Conservation (phyloP, 148 eudicot species). For the Bassia scoparia region DNA sequence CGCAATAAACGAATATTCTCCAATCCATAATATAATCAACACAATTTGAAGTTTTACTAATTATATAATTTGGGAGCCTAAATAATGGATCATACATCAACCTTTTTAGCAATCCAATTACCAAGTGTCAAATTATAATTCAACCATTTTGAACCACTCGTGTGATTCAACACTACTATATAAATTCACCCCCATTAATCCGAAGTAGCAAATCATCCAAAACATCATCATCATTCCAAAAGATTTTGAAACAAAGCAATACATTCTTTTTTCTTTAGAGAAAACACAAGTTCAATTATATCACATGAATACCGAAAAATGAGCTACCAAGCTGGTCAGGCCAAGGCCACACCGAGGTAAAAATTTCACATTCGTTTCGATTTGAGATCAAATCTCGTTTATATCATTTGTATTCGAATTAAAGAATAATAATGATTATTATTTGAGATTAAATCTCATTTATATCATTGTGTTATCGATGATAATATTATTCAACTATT, state of each 20-base stretch:
- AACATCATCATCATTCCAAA: neutral
- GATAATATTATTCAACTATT: too few relatives aligned
- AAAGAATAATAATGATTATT: neutral
- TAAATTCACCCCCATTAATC: neutral
- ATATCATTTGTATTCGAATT: neutral
- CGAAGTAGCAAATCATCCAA: neutral
- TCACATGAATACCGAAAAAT: neutral
- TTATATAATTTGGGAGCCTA: too few relatives aligned
- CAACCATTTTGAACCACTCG: neutral
- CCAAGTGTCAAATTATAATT: neutral
- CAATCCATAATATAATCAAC: too few relatives aligned
- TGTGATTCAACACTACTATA: neutral
- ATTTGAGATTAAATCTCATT: neutral
- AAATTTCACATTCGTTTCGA: too few relatives aligned
- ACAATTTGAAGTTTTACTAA: too few relatives aligned
- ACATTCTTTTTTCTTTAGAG: neutral
- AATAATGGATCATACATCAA: too few relatives aligned
- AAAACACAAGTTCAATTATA: neutral
- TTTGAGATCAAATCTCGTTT: neutral
- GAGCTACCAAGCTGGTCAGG: conserved; percentile 30
- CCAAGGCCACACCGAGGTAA: conserved; percentile 14
- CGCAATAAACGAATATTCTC: too few relatives aligned
- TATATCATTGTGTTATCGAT: neutral
- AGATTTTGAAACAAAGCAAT: neutral
- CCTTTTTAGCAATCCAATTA: neutral